Conservation (phyloP, 495 filamentous ascomycete species). For the Elasticomyces elasticus region DNA sequence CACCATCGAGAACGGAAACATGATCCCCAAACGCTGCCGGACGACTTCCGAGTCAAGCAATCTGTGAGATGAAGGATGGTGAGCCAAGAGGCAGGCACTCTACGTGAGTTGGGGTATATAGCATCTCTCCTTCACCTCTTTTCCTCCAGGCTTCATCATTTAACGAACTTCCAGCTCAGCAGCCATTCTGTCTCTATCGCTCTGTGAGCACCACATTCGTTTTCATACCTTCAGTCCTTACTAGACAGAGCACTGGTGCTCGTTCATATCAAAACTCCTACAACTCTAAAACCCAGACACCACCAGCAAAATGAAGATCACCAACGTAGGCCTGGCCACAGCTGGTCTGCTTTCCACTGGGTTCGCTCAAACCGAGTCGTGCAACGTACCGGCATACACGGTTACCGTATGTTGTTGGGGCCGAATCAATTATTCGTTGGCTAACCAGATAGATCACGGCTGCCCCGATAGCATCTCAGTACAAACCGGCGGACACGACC, state of each 20-base stretch:
- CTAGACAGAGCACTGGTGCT: neutral
- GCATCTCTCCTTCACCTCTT: neutral
- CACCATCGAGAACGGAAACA: neutral
- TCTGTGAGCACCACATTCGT: constrained; percentile 7
- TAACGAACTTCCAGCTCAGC: neutral
- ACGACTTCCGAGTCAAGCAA: neutral
- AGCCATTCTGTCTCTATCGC: neutral
- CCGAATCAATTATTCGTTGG: neutral
- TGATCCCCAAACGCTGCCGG: too few species aligned
- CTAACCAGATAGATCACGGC: neutral
- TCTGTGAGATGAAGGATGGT: neutral
- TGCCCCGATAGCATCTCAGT: constrained; percentile 4
- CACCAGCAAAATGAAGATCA: constrained; percentile 3
- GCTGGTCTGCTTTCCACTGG: neutral
- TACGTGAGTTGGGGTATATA: neutral
- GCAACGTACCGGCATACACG: constrained; percentile 3
- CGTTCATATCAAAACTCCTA: neutral
- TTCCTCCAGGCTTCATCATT: neutral
- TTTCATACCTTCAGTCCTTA: constrained; percentile 1
- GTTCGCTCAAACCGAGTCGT: constrained; percentile 6
- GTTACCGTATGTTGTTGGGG: constrained; percentile 4
- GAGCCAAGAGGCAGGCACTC: neutral
- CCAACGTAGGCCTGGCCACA: neutral
- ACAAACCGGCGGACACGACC: too few species aligned
- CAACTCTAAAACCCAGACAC: neutral